Conservation (phyloP, 164 flowering plant genomes). For the Cinnamomum micranthum region DNA sequence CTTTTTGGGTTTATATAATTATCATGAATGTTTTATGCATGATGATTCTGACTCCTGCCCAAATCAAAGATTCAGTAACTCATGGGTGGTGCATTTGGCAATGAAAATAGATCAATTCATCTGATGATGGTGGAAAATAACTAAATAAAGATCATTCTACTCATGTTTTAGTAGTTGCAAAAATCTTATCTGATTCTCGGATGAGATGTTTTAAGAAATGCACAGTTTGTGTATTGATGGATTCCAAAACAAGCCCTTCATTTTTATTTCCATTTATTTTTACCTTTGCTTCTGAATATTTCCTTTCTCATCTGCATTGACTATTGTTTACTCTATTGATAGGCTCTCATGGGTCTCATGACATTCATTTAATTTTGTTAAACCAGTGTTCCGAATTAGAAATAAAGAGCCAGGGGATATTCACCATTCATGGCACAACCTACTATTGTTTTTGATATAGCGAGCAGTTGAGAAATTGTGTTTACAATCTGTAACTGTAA, state of each 20-base stretch:
- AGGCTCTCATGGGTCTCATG: neutral
- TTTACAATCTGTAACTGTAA: neutral
- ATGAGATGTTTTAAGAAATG: neutral
- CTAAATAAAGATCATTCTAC: neutral
- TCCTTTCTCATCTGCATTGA: neutral
- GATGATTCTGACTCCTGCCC: neutral
- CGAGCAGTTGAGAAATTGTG: neutral
- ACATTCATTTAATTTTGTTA: neutral
- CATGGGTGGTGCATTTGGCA: neutral
- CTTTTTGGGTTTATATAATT: too few relatives aligned
- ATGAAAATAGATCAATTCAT: neutral
- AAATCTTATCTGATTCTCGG: too few relatives aligned
- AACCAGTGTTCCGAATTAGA: neutral
- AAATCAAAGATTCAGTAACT: neutral
- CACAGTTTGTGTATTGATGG: neutral
- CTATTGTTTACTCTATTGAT: neutral
- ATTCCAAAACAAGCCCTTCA: neutral
- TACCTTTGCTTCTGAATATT: neutral
- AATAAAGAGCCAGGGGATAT: neutral
- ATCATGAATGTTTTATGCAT: neutral
- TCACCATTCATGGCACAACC: neutral
- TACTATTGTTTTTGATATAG: neutral
- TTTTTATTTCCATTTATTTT: neutral
- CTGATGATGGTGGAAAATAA: neutral
- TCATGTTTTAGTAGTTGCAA: neutral